phyloP scores from a whole-genome alignment of 1,139 yeast genomes.

The Pichia sp. region DNA sequence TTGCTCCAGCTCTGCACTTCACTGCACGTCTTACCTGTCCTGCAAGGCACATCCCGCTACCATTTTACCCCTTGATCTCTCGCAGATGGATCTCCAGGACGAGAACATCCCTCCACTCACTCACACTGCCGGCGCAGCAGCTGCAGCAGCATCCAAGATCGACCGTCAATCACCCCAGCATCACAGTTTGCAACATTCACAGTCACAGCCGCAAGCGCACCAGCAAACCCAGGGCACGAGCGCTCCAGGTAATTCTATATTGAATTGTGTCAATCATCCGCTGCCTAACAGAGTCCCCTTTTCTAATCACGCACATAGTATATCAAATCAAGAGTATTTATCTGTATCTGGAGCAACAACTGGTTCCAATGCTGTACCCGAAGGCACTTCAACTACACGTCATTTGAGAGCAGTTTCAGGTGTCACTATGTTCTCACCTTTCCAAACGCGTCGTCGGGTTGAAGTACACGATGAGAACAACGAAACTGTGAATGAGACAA shows the following conservation, averaged over 20 bases:
- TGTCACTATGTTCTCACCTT: conserved; percentile 14
- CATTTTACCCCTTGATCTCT: neutral
- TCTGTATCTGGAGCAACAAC: conserved; percentile 1
- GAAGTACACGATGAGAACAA: conserved; percentile 1
- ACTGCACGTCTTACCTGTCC: neutral
- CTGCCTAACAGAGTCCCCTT: conserved; percentile 3
- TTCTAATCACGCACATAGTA: conserved; percentile 9
- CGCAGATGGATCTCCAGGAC: neutral
- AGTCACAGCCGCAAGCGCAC: neutral
- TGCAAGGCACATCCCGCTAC: neutral
- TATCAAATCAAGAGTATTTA: conserved; percentile 4
- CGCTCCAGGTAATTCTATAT: neutral
- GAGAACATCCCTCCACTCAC: neutral
- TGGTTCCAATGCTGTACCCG: too few relatives aligned
- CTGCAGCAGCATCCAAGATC: neutral
- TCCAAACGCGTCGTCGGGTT: conserved; percentile 2
- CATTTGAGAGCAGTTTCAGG: conserved; percentile 13
- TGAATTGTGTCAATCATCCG: neutral
- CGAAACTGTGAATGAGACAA: conserved; percentile 1
- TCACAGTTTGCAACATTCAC: too few relatives aligned
- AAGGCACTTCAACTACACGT: neutral
- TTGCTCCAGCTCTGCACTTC: conserved; percentile 10
- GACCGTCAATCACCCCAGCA: neutral
- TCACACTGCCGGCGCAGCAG: conserved; percentile 5
- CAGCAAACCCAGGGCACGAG: neutral